phyloP scores from a whole-genome alignment of 2,329 filamentous ascomycete genomes.

The Talaromyces rugulosus region DNA sequence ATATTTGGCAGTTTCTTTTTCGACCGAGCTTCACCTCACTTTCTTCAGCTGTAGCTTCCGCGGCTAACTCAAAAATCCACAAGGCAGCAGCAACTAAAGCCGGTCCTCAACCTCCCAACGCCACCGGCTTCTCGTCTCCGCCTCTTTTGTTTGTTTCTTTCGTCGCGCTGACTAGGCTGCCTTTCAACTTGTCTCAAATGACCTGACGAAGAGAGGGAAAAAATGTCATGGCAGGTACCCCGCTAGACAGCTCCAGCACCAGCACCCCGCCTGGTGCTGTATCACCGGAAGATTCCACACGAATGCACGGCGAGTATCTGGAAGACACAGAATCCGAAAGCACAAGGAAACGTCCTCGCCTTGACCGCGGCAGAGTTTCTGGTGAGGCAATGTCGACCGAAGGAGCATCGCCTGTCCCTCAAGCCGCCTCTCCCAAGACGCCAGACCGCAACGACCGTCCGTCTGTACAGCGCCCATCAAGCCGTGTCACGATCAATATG shows the following conservation, averaged over 20 bases:
- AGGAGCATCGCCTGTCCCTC: constrained; percentile 20
- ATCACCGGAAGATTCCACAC: constrained; percentile 25
- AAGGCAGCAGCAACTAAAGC: constrained; percentile 11
- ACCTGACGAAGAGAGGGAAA: constrained; percentile 20
- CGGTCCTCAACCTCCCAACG: neutral
- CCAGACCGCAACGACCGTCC: constrained; percentile 22
- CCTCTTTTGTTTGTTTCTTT: neutral
- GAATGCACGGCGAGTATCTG: constrained; percentile 32
- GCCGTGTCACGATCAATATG: constrained; percentile 47
- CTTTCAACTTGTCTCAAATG: neutral
- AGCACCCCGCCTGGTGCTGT: constrained; percentile 35
- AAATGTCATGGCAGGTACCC: constrained; percentile 45
- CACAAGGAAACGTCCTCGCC: constrained; percentile 45
- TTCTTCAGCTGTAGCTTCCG: constrained; percentile 11
- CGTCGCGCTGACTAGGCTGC: neutral
- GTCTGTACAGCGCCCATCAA: constrained; percentile 33
- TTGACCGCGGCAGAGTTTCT: constrained; percentile 40
- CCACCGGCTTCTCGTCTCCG: neutral
- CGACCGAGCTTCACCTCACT: neutral
- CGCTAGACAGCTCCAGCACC: constrained; percentile 44
- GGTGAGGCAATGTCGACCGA: constrained; percentile 29
- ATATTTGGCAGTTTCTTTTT: neutral
- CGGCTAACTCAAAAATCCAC: constrained; percentile 13
- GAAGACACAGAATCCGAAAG: constrained; percentile 36
- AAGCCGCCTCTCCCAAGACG: constrained; percentile 21